Conservation (phyloP, 179 eudicot genomes). For the Beta macrorhiza region DNA sequence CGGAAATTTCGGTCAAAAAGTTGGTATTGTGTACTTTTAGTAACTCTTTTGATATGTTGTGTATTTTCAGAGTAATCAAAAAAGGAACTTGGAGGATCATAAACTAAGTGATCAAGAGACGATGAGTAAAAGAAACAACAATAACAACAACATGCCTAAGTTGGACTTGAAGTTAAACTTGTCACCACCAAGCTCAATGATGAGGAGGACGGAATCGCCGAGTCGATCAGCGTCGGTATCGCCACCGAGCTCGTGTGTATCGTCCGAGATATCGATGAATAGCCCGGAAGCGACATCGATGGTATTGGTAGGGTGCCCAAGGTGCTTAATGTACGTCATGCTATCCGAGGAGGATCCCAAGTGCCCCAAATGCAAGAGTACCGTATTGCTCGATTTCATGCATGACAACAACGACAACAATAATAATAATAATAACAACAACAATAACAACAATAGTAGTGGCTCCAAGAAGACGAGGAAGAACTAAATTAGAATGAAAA, state of each 20-base stretch:
- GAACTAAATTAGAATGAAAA: conserved; percentile 6
- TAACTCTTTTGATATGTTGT: neutral
- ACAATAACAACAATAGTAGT: neutral
- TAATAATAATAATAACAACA: neutral
- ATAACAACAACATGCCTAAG: conserved; percentile 15
- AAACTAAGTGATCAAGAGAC: neutral
- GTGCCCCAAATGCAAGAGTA: conserved; percentile 73
- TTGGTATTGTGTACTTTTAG: neutral
- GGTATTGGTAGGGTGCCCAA: conserved; percentile 68
- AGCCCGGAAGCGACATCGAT: conserved; percentile 43
- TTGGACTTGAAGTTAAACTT: conserved; percentile 49
- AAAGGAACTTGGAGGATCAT: conserved; percentile 18
- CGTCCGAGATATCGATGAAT: conserved; percentile 26
- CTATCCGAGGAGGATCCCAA: conserved; percentile 46
- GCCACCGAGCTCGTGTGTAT: conserved; percentile 40
- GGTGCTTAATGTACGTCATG: conserved; percentile 75
- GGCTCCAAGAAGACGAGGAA: conserved; percentile 30
- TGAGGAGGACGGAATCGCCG: conserved; percentile 15
- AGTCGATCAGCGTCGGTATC: conserved; percentile 28
- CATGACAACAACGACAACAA: conserved; percentile 8
- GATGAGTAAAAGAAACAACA: conserved; percentile 27
- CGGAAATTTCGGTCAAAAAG: neutral
- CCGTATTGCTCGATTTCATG: conserved; percentile 42
- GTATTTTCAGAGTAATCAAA: conserved; percentile 16
- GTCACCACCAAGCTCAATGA: conserved; percentile 42